Evolutionary conservation across 192 early-diverging fungal genomes (phyloP), one percentile per base, ranked within the genome.

Genomic region (Powellomyces hirtus): DNA sequence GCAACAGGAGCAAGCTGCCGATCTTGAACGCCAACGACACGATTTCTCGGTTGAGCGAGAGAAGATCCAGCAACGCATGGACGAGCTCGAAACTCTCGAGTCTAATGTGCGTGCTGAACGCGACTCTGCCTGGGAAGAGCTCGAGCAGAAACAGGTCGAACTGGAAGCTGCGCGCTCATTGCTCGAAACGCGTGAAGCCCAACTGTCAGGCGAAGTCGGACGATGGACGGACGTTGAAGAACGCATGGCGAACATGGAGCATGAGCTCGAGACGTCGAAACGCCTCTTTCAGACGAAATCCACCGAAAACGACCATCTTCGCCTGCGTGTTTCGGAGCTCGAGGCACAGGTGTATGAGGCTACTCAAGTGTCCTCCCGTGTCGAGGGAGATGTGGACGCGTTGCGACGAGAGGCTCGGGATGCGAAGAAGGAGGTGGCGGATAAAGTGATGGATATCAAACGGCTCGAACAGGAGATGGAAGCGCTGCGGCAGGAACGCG

Each of bases 391-490:
- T 27, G 44, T 68, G 8, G 77, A 78, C 18, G 36, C 40, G 13
- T 27, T 75, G 18, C 38, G 62, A 44, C 65, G 78, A n/a, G 79
- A 85, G 51, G 60, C 66, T 13, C 30, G 66, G 57, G 70, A 78
- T 5, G 36, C 70, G 36, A 58, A 64, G 46, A 5, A 49, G 14
- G 71, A 76, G 24, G 59, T 62, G 10, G 36, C n/a, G 8, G 51
- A 66, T 16, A 38, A 59, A 34, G n/a, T 24, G 13, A 62, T 71
- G 53, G 74, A 69, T 20, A 62, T 88, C 0, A 83, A 85, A 53
- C 79, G 83, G 52, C 68, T 84, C 20, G 80, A 87, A 40, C 74
- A 81, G 38, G 79, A 83, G 38, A 64, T 86, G 40, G 73, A n/a
- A n/a, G n/a, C n/a, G n/a, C n/a, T n/a, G n/a, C n/a, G n/a, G n/a